These are phyloP conservation scores for Botrytis aclada DNA, from an alignment of 2,329 filamentous ascomycete genomes.

Conservation along the genomic window DNA sequence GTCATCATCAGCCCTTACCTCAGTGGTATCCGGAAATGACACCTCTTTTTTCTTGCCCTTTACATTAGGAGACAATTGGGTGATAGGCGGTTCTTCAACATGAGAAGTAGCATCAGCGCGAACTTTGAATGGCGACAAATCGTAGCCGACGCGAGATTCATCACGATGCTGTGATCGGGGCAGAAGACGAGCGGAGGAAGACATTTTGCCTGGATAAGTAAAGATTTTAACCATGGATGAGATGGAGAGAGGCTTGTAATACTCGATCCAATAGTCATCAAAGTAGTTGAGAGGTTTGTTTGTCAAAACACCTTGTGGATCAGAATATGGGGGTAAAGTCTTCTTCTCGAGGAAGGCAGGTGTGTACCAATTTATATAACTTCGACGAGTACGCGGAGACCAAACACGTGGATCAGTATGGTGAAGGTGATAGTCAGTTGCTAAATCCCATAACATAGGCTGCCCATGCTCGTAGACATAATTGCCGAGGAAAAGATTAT, in stretches of 20 bases:
- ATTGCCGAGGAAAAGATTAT: conserved; percentile 95
- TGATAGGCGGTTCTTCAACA: conserved; percentile 53
- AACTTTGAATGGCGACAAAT: conserved; percentile 84
- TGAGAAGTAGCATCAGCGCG: conserved; percentile 60
- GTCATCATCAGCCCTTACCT: conserved; percentile 40
- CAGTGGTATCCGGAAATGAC: conserved; percentile 55
- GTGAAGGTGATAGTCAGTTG: conserved; percentile 94
- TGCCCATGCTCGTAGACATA: conserved; percentile 85
- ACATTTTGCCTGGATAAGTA: conserved; percentile 72
- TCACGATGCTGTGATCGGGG: conserved; percentile 70
- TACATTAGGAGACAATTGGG: background rate
- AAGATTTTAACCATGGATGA: conserved; percentile 93
- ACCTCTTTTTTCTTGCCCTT: conserved; percentile 58
- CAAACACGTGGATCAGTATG: conserved; percentile 78
- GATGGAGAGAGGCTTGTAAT: conserved; percentile 83
- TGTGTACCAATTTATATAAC: conserved; percentile 90
- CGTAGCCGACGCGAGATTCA: conserved; percentile 56
- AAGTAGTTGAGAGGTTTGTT: conserved; percentile 50
- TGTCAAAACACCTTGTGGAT: conserved; percentile 23
- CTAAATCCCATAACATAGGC: conserved; percentile 94
- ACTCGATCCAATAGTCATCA: conserved; percentile 97
- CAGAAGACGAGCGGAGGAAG: conserved; percentile 80
- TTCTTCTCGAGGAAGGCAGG: conserved; percentile 66
- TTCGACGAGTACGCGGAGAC: conserved; percentile 57
- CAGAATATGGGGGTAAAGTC: conserved; percentile 32